These are phyloP conservation scores for Amaranthus tricolor DNA, from an alignment of 179 eudicot species.

Conservation along the genomic window DNA sequence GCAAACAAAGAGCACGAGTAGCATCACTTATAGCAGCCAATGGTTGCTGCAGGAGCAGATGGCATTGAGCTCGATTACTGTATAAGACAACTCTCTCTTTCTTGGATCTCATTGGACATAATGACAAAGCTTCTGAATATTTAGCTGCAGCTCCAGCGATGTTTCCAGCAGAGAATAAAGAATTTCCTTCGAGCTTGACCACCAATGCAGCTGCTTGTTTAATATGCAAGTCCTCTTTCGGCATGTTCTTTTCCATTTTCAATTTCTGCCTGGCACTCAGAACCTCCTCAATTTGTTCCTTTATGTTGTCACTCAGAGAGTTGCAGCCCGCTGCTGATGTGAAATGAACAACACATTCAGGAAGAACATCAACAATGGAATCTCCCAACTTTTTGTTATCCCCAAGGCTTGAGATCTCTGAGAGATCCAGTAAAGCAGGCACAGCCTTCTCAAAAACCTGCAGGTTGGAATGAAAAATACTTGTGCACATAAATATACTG, in stretches of 20 bases:
- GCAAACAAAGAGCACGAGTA: slow-evolving; percentile 88
- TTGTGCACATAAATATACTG: not conserved
- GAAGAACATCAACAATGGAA: slow-evolving; percentile 69
- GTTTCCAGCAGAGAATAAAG: slow-evolving; percentile 85
- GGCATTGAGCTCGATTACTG: slow-evolving; percentile 95
- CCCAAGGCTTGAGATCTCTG: slow-evolving; percentile 64
- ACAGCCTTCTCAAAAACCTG: slow-evolving; percentile 73
- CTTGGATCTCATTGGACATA: slow-evolving; percentile 90
- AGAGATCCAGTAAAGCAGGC: slow-evolving; percentile 62
- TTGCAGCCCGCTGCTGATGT: slow-evolving; percentile 59
- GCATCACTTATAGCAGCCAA: slow-evolving; percentile 89
- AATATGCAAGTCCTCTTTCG: slow-evolving; percentile 95
- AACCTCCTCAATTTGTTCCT: slow-evolving; percentile 78
- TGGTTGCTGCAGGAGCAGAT: slow-evolving; percentile 86
- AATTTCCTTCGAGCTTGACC: slow-evolving; percentile 96
- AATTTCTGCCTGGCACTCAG: slow-evolving; percentile 58
- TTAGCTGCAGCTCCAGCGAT: slow-evolving; percentile 86
- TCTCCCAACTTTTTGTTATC: slow-evolving; percentile 84
- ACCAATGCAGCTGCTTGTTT: slow-evolving; percentile 93
- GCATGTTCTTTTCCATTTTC: slow-evolving; percentile 84
- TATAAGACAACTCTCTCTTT: slow-evolving; percentile 91
- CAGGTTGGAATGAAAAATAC: not conserved
- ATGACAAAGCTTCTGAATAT: slow-evolving; percentile 83
- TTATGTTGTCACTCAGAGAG: slow-evolving; percentile 45
- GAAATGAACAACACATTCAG: slow-evolving; percentile 61